Conservation (phyloP, 31 red algal species). For the Asparagopsis taxiformis region DNA sequence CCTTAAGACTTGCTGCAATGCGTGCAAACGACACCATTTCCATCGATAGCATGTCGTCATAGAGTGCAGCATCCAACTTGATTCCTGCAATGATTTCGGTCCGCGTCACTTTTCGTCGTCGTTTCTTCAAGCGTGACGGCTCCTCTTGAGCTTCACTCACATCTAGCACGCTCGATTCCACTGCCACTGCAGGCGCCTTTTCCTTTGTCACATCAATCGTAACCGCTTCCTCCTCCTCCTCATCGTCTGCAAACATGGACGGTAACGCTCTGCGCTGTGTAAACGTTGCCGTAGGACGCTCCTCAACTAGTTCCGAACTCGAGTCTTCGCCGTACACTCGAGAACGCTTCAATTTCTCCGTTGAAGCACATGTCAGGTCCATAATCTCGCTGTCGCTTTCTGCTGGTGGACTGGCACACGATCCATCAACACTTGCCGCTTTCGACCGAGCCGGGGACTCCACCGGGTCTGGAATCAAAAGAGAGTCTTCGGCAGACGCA, state of each 20-base stretch:
- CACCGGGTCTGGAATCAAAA: background rate
- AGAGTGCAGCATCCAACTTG: constrained; percentile 10
- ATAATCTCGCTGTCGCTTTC: constrained; percentile 27
- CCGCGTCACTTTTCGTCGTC: constrained; percentile 18
- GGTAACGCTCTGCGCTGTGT: background rate
- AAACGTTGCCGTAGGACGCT: background rate
- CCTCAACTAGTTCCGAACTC: background rate
- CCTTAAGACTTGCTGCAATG: constrained; percentile 27
- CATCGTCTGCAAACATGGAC: background rate
- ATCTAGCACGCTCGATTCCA: no score
- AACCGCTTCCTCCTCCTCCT: background rate
- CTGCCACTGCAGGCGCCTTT: no score
- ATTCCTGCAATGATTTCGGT: constrained; percentile 43
- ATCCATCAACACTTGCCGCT: no score
- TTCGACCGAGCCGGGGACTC: background rate
- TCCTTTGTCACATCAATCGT: no score
- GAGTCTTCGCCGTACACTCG: background rate
- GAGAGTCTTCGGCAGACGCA: background rate
- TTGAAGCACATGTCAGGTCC: constrained; percentile 13
- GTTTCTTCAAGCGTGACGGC: constrained; percentile 35
- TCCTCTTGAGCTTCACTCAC: background rate
- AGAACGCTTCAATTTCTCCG: background rate
- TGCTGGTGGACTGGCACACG: background rate
- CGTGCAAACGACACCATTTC: constrained; percentile 28
- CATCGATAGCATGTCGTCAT: constrained; percentile 58